Conservation (phyloP, 2,329 filamentous ascomycete species). For the Acrodontium crateriforme region DNA sequence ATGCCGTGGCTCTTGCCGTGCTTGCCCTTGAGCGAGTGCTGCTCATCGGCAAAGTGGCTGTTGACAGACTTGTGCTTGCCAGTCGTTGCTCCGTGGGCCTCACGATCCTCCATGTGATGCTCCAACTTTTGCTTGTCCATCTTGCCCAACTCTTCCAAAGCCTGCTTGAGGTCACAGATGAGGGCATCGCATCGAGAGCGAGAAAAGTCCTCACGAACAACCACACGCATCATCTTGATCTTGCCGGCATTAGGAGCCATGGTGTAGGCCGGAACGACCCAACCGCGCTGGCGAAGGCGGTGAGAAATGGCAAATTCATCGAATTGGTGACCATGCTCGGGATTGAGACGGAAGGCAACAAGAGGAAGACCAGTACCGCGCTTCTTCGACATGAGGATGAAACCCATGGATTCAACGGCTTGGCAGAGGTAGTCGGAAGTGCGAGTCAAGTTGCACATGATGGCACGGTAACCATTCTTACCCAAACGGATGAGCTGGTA, state of each 20-base stretch:
- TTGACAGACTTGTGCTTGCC: conserved; percentile 23
- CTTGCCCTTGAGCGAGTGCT: conserved; percentile 80
- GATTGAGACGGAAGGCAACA: conserved; percentile 70
- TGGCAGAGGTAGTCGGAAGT: conserved; percentile 77
- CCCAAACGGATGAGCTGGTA: conserved; percentile 93
- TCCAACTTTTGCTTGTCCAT: conserved; percentile 62
- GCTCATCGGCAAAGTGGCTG: conserved; percentile 51
- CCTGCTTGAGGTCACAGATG: conserved; percentile 64
- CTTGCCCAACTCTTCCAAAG: conserved; percentile 53
- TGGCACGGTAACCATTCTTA: conserved; percentile 78
- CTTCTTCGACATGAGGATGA: conserved; percentile 76
- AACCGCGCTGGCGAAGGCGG: conserved; percentile 71
- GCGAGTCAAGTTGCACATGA: conserved; percentile 87
- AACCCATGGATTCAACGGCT: conserved; percentile 60
- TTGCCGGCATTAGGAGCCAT: conserved; percentile 80
- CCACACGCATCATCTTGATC: conserved; percentile 83
- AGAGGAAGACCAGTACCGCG: conserved; percentile 69
- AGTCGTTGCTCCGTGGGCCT: conserved; percentile 9
- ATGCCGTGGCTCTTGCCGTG: conserved; percentile 79
- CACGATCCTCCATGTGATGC: conserved; percentile 44
- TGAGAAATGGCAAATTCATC: conserved; percentile 53
- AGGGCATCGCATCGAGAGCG: conserved; percentile 68
- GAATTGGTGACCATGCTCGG: conserved; percentile 38
- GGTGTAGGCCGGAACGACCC: conserved; percentile 92
- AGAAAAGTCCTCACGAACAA: conserved; percentile 85